Conservation (phyloP, 495 filamentous ascomycete genomes). For the Penicillium egyptiacum region DNA sequence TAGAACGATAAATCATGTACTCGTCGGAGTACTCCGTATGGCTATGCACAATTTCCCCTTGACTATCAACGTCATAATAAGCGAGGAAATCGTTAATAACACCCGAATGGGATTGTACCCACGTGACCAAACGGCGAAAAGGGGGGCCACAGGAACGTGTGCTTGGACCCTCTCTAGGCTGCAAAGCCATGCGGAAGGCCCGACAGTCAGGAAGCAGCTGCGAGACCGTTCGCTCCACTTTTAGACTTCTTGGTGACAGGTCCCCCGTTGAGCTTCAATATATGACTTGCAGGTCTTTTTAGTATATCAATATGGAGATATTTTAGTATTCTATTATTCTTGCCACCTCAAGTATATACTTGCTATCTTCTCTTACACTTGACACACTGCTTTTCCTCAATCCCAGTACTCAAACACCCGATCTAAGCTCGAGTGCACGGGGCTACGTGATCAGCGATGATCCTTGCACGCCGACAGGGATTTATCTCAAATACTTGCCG, state of each 20-base stretch:
- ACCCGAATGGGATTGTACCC: not conserved
- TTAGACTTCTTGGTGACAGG: not conserved
- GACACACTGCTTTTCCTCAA: not conserved
- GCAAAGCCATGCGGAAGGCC: conserved; percentile 32
- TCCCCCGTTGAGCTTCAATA: not conserved
- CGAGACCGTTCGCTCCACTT: conserved; percentile 47
- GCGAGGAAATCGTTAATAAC: not conserved
- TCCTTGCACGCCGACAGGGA: conserved; percentile 38
- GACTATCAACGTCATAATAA: not conserved
- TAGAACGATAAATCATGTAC: not conserved
- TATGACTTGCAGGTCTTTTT: too few species aligned
- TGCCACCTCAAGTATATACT: not conserved
- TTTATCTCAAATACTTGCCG: conserved; percentile 45
- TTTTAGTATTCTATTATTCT: not conserved
- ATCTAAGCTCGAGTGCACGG: conserved; percentile 23
- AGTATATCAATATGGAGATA: not conserved
- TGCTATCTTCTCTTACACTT: not conserved
- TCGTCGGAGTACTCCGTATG: not conserved
- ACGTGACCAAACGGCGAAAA: conserved; percentile 11
- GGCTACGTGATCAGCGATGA: conserved; percentile 27
- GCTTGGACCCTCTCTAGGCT: conserved; percentile 27
- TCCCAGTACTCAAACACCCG: not conserved
- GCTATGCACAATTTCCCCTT: not conserved
- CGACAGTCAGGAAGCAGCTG: conserved; percentile 47
- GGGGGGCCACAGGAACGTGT: conserved; percentile 15